These are phyloP conservation scores for Beauveria rudraprayagi DNA, from an alignment of 2,329 filamentous ascomycete genomes.

Conservation along the genomic window DNA sequence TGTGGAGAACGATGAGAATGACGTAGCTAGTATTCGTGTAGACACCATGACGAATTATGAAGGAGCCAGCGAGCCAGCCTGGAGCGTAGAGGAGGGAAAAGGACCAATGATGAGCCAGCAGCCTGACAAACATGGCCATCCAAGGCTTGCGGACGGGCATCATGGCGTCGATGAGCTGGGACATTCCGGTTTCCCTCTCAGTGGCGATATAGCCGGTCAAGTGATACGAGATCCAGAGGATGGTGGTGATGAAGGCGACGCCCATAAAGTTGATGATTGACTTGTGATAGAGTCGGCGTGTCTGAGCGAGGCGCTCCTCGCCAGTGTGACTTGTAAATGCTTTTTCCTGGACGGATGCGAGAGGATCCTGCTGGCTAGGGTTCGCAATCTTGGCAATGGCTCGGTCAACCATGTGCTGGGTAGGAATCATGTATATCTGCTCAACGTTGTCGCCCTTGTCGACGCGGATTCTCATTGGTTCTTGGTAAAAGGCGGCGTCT, in stretches of 20 bases:
- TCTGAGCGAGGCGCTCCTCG: slow-evolving; percentile 55
- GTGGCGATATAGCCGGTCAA: slow-evolving; percentile 77
- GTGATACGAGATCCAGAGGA: slow-evolving; percentile 80
- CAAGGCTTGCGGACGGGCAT: slow-evolving; percentile 68
- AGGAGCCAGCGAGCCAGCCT: slow-evolving; percentile 70
- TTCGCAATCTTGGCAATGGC: slow-evolving; percentile 55
- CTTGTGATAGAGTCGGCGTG: slow-evolving; percentile 61
- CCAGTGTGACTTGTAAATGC: slow-evolving; percentile 67
- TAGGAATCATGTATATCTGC: slow-evolving; percentile 68
- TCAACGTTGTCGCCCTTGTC: slow-evolving; percentile 61
- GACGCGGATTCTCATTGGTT: slow-evolving; percentile 55
- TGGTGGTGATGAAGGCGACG: slow-evolving; percentile 69
- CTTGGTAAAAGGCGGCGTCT: slow-evolving; percentile 56
- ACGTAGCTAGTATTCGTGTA: slow-evolving; percentile 54
- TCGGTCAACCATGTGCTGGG: slow-evolving; percentile 70
- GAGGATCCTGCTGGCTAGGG: slow-evolving; percentile 27
- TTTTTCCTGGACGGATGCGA: slow-evolving; percentile 50
- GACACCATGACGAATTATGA: slow-evolving; percentile 56
- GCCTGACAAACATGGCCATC: slow-evolving; percentile 69
- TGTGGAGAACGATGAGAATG: slow-evolving; percentile 65
- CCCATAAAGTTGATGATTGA: slow-evolving; percentile 68
- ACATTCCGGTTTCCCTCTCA: slow-evolving; percentile 81
- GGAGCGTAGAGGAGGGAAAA: slow-evolving; percentile 75
- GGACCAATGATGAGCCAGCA: slow-evolving; percentile 70
- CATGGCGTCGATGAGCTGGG: slow-evolving; percentile 84